These are phyloP conservation scores for Begonia masoniana DNA, from an alignment of 306 rosid species.

Conservation along the genomic window DNA sequence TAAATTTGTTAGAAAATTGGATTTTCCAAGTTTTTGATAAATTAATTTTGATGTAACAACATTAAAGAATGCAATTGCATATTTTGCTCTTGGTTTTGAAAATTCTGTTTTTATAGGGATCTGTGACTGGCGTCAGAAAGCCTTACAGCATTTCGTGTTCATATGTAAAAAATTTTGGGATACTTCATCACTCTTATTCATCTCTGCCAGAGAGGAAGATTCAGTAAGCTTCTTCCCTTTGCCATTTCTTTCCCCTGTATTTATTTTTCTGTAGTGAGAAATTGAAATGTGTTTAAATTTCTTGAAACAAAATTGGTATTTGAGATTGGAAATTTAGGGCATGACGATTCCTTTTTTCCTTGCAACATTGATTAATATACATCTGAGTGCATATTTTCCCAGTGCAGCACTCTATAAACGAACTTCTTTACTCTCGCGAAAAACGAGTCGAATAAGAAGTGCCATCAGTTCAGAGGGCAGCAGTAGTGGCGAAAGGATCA, in stretches of 20 bases:
- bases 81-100: background rate
- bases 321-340: no score
- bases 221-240: slow-evolving; percentile 25
- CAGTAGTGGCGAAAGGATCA: slow-evolving; percentile 31
- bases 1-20: no score
- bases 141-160: slow-evolving; percentile 20
- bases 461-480: slow-evolving; percentile 35
- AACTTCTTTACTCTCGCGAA: slow-evolving; percentile 18
- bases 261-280: no score
- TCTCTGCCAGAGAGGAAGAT: slow-evolving; percentile 17
- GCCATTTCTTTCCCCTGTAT: no score
- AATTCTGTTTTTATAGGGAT: slow-evolving; percentile 23
- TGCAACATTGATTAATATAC: background rate
- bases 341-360: no score
- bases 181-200: slow-evolving; percentile 16
- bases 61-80: no score
- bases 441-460: slow-evolving; percentile 30
- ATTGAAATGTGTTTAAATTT: no score
- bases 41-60: no score
- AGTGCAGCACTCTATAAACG: slow-evolving; percentile 21
- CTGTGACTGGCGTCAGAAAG: slow-evolving; percentile 20
- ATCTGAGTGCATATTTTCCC: slow-evolving; percentile 13
- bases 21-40: no score
- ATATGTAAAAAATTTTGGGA: slow-evolving; percentile 20
- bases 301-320: no score